phyloP scores from a whole-genome alignment of 257 asterid species.

The Solanum paucissectum region DNA sequence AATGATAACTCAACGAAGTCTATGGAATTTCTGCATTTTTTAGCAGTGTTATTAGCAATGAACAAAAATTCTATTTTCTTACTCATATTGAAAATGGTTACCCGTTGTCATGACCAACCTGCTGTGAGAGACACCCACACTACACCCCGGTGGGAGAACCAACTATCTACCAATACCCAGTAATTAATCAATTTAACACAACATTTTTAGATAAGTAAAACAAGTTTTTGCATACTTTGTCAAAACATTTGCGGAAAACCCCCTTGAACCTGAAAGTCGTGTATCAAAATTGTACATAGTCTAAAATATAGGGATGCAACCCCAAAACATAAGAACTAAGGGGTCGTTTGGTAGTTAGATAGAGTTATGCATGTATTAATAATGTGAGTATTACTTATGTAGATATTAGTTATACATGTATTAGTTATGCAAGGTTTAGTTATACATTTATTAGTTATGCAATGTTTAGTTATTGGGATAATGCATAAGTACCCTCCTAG shows the following conservation, averaged over 20 bases:
- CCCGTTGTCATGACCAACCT: not conserved
- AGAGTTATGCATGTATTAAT: too few species aligned
- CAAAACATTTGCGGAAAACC: not conserved
- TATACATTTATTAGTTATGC: too few species aligned
- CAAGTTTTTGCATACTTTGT: not conserved
- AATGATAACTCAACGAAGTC: too few species aligned
- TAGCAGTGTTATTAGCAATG: too few species aligned
- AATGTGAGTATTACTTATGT: not conserved
- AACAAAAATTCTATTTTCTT: too few species aligned
- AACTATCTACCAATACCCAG: not conserved
- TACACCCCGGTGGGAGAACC: not conserved
- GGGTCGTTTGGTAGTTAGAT: not conserved
- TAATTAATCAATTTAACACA: not conserved
- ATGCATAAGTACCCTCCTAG: too few species aligned
- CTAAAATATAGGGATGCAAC: not conserved
- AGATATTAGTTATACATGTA: not conserved
- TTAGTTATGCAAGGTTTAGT: not conserved
- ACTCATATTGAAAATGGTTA: too few species aligned
- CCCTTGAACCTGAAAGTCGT: not conserved
- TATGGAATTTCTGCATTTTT: too few species aligned
- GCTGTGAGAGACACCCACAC: not conserved
- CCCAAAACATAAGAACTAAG: not conserved
- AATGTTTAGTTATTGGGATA: not conserved
- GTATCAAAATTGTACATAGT: not conserved
- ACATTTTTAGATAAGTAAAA: not conserved